Evolutionary conservation across 1,139 yeast genomes (phyloP), one percentile per base, ranked within the genome.

Genomic region (Pichia sp.): DNA sequence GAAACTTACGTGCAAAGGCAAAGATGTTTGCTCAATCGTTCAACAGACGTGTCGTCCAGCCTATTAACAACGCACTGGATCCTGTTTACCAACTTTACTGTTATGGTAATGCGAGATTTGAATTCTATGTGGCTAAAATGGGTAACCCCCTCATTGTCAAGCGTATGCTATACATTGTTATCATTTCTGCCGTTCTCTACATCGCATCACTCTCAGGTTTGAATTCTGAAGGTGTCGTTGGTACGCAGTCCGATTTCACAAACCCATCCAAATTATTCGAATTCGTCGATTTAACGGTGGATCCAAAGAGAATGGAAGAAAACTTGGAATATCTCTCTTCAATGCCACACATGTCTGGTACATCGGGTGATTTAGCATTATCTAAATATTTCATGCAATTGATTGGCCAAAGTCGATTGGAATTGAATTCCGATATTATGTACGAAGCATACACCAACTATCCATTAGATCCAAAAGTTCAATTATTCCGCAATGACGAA

Each of bases 61-160:
- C 89, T 0, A 76, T 83, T 4, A 67, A 76, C 28, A 72, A 69
- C 44, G 73, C 82, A 19, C 67, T 84, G 36, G 93, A 85, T 58
- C 94, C 95, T 0, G 75, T 86, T 11, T 83, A 80, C 38, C 84
- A 80, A 57, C 72, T 80, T 1, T 80, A 81, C 62, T 67, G 67
- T 42, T 72, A 65, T 46, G 51, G 76, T 33, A 69, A 68, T 48
- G 58, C 68, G 39, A 72, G 73, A 40, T 70, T 81, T 47, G 96
- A 90, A 56, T 67, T 69, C 36, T 66, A 73, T 35, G 68, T 91
- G 22, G 73, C 83, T 35, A 77, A 78, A 54, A 57, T 87, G 28
- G 96, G 97, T 10, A 90, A 91, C 62, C 97, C 97, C 1, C 68
- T 91, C 47, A 86, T 93, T 46, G 81, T 90, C 34, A 85, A 85